phyloP scores from a whole-genome alignment of 305 asterid species.

The Fraxinus sp. region DNA sequence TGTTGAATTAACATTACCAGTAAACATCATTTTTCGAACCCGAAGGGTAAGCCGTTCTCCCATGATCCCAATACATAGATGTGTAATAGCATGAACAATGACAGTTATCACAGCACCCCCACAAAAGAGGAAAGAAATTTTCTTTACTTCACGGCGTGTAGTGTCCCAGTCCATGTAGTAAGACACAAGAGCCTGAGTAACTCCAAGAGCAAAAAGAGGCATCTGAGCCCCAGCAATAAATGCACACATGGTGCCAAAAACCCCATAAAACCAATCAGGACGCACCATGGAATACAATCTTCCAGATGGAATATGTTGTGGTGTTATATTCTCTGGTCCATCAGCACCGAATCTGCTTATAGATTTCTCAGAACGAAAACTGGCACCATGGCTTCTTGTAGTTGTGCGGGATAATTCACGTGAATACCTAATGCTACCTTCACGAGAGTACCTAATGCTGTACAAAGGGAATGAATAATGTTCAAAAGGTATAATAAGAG shows the following conservation, averaged over 20 bases:
- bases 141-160: conserved; percentile 75
- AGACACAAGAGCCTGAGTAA: conserved; percentile 92
- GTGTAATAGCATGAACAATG: conserved; percentile 72
- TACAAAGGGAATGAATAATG: background rate
- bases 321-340: conserved; percentile 47
- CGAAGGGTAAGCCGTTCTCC: conserved; percentile 93
- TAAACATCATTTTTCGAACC: conserved; percentile 82
- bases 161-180: conserved; percentile 98
- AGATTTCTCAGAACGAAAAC: conserved; percentile 92
- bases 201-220: conserved; percentile 96
- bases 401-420: conserved; percentile 77
- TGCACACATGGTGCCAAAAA: conserved; percentile 72
- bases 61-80: conserved; percentile 84
- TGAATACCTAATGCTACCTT: conserved; percentile 72
- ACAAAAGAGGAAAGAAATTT: conserved; percentile 75
- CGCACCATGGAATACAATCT: conserved; percentile 78
- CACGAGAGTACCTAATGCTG: conserved; percentile 74
- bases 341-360: conserved; percentile 63
- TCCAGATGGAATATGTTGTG: conserved; percentile 49
- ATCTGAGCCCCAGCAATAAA: conserved; percentile 90
- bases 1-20: conserved; percentile 45
- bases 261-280: conserved; percentile 90
- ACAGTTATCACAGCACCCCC: conserved; percentile 82
- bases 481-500: background rate
- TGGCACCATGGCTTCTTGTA: conserved; percentile 78